Evolutionary conservation across 305 asterid species (phyloP).

Genomic region (Fraxinus ornus): DNA sequence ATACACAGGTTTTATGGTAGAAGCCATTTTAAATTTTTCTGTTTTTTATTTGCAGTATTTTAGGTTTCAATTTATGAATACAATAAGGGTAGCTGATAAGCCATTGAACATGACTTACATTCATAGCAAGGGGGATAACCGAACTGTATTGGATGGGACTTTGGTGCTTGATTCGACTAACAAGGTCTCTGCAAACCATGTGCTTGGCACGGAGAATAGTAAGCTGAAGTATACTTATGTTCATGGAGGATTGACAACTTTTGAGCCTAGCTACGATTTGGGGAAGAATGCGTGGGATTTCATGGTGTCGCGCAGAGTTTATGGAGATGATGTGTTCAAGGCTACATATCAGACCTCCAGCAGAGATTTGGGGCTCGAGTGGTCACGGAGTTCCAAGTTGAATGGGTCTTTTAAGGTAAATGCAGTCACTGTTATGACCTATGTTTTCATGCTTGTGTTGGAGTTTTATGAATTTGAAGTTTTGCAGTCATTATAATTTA

Average conservation of each 20-base stretch:
- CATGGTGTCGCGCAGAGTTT: constrained; percentile 56
- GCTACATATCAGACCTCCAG: constrained; percentile 73
- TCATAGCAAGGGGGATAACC: constrained; percentile 56
- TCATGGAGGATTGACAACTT: constrained; percentile 64
- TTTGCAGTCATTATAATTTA: not conserved
- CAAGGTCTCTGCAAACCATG: constrained; percentile 81
- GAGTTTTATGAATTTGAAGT: not conserved
- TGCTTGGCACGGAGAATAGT: constrained; percentile 60
- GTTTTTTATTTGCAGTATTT: constrained; percentile 54
- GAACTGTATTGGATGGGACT: constrained; percentile 73
- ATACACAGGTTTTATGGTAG: not conserved
- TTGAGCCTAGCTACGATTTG: constrained; percentile 77
- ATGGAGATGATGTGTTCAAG: constrained; percentile 59
- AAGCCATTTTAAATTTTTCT: not conserved
- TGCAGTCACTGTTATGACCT: not conserved
- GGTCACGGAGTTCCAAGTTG: constrained; percentile 65
- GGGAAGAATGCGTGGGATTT: constrained; percentile 83
- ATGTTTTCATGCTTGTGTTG: constrained; percentile 22
- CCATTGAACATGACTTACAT: constrained; percentile 78
- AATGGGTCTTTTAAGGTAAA: constrained; percentile 81
- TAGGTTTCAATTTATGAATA: constrained; percentile 77
- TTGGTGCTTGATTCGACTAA: constrained; percentile 69
- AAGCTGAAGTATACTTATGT: constrained; percentile 71
- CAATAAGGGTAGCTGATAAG: constrained; percentile 57
- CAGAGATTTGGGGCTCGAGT: constrained; percentile 79